Evolutionary conservation across 495 filamentous ascomycete genomes (phyloP).

Genomic region (Neurospora sp.): DNA sequence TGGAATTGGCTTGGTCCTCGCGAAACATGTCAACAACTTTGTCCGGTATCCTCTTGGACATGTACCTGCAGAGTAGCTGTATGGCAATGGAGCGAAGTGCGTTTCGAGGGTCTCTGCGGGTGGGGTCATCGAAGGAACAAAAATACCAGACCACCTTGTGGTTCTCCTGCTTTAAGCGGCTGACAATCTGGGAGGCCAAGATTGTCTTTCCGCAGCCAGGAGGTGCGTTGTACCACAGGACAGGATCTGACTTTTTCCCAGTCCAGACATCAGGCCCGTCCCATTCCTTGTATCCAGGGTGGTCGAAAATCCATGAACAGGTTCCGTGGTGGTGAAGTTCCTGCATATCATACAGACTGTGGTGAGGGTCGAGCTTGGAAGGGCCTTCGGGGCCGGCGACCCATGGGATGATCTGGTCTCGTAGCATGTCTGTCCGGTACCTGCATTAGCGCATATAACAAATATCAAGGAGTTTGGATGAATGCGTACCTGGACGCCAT

Average conservation of each 20-base stretch:
- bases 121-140: constrained; percentile 20
- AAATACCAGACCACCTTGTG: constrained; percentile 20
- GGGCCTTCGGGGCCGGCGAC: constrained; percentile 9
- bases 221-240: constrained; percentile 21
- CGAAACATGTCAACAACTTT: not conserved
- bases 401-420: constrained; percentile 13
- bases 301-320: constrained; percentile 22
- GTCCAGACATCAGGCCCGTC: constrained; percentile 1
- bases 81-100: constrained; percentile 18
- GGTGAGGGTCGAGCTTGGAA: constrained; percentile 11
- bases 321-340: constrained; percentile 15
- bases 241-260: constrained; percentile 2
- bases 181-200: constrained; percentile 5
- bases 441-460: not conserved
- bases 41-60: not conserved
- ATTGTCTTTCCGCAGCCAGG: constrained; percentile 26
- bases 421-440: constrained; percentile 3
- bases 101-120: constrained; percentile 10
- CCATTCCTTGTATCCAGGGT: constrained; percentile 16
- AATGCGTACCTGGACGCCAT: not conserved
- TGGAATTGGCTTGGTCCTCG: not conserved
- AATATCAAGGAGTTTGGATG: not conserved
- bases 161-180: constrained; percentile 8
- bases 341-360: constrained; percentile 10
- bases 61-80: constrained; percentile 11